These are phyloP conservation scores for Globisporangium mamillatum DNA, from an alignment of 352 stramenopile species.

Conservation along the genomic window DNA sequence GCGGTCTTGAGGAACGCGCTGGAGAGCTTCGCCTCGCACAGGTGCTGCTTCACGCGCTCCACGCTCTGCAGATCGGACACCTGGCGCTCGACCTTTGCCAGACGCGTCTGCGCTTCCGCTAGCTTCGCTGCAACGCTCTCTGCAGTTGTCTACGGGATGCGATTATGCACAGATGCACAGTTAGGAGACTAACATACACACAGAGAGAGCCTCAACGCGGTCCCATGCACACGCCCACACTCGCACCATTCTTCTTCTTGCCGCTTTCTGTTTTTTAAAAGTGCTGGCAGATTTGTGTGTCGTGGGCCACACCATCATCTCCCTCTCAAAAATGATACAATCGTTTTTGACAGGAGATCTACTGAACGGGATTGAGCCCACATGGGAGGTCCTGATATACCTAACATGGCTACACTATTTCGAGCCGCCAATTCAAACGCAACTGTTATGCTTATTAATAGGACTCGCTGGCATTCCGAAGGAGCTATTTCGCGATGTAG, in stretches of 20 bases:
- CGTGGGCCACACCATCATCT: background rate
- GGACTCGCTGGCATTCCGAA: background rate
- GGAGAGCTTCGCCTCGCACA: constrained; percentile 35
- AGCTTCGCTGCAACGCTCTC: constrained; percentile 12
- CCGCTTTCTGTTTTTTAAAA: background rate
- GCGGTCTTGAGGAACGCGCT: constrained; percentile 69
- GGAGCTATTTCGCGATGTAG: background rate
- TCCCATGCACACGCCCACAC: background rate
- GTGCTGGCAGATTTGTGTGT: background rate
- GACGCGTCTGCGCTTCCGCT: constrained; percentile 10
- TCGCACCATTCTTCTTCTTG: constrained; percentile 6
- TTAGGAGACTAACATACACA: background rate
- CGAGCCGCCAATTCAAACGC: background rate
- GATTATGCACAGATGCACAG: background rate
- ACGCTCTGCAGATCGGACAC: constrained; percentile 14
- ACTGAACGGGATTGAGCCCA: background rate
- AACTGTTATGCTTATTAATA: background rate
- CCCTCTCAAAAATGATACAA: background rate
- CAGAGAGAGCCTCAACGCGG: background rate
- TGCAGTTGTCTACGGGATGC: background rate
- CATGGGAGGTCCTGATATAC: too few species aligned
- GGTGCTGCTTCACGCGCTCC: constrained; percentile 20
- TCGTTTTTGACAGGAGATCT: background rate
- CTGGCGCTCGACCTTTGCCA: constrained; percentile 16
- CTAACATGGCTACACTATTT: constrained; percentile 9